Conservation (phyloP, 73 alveolate genomes). For the Blepharisma japonicum region DNA sequence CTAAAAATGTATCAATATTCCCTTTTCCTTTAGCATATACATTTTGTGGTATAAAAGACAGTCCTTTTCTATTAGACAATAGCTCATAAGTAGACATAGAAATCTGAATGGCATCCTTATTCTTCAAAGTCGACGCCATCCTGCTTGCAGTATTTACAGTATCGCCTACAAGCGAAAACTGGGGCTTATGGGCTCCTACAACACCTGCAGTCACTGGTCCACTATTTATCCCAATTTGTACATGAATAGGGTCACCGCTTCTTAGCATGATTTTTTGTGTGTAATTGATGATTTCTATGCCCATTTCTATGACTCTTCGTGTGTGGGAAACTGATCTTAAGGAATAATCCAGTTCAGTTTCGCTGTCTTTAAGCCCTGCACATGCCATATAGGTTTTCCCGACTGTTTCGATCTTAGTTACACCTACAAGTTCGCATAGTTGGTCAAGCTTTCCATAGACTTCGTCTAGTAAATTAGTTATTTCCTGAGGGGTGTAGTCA, state of each 20-base stretch:
- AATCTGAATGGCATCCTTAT: neutral
- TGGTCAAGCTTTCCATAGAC: conserved; percentile 37
- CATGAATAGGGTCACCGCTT: neutral
- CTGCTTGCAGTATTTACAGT: conserved; percentile 98
- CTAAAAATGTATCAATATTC: conserved; percentile 22
- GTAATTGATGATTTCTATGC: neutral
- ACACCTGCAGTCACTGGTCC: conserved; percentile 98
- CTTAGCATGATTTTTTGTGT: conserved; percentile 1
- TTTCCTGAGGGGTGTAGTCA: no score
- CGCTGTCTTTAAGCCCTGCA: conserved; percentile 73
- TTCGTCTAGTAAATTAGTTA: no score
- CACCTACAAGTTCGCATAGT: conserved; percentile 36
- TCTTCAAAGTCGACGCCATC: conserved; percentile 43
- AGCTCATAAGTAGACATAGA: conserved; percentile 17
- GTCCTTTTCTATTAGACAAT: neutral
- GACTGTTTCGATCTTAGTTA: conserved; percentile 70
- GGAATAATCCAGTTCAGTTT: conserved; percentile 8
- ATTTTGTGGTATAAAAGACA: conserved; percentile 26
- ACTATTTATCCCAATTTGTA: conserved; percentile 92
- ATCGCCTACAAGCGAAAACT: conserved; percentile 97
- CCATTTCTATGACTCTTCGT: neutral
- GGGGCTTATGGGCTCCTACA: conserved; percentile 97
- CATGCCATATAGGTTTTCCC: conserved; percentile 85
- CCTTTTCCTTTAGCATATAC: conserved; percentile 60
- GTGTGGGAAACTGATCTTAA: no score